These are phyloP conservation scores for Amesomyces nigricolor DNA, from an alignment of 2,329 filamentous ascomycete species.

Conservation along the genomic window DNA sequence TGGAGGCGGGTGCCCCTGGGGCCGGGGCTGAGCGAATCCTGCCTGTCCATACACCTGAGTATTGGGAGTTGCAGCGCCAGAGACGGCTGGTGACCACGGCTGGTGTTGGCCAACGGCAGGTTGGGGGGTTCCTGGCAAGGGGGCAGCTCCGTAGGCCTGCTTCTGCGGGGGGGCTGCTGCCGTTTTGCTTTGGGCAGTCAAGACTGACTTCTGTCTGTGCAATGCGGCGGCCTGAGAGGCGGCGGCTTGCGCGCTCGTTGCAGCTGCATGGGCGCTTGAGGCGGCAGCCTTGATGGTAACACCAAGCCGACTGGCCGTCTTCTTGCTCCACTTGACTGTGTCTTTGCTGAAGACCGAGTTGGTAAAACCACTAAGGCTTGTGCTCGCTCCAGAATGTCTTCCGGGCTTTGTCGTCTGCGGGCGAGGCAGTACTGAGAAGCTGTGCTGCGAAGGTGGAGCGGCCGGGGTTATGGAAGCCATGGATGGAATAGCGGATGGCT, in stretches of 20 bases:
- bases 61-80: background rate
- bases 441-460: background rate
- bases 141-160: background rate
- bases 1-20: background rate
- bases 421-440: background rate
- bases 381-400: background rate
- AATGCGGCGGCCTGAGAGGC: constrained; percentile 16
- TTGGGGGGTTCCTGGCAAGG: background rate
- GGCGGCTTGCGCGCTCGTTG: constrained; percentile 13
- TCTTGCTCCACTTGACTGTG: constrained; percentile 25
- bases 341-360: constrained; percentile 25
- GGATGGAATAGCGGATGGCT: constrained; percentile 13
- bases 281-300: constrained; percentile 21
- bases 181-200: constrained; percentile 1
- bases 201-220: constrained; percentile 12
- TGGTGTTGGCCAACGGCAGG: background rate
- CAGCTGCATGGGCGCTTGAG: constrained; percentile 17
- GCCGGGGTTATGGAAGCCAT: constrained; percentile 7
- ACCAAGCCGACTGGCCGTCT: constrained; percentile 20
- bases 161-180: background rate
- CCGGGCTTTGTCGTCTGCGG: background rate
- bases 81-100: background rate
- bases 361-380: constrained; percentile 16
- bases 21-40: background rate
- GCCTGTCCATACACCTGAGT: background rate